A percentile compares a stretch with the other conserved stretches of the same genome.
Evolutionary conservation across 495 filamentous ascomycete genomes (phyloP).

Genomic region (Coniosporium apollinis): DNA sequence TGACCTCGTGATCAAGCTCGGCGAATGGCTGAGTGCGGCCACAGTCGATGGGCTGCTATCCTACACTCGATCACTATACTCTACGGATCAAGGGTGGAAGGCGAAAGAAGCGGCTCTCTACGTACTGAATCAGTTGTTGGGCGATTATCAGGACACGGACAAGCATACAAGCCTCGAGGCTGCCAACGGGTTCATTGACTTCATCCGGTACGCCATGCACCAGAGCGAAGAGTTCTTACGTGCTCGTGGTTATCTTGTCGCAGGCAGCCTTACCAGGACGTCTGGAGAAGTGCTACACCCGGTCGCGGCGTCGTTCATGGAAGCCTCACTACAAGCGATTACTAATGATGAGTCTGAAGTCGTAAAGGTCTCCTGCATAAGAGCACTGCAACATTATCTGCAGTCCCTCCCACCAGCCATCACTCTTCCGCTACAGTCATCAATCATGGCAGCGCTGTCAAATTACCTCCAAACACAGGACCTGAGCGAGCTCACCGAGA

Average conservation of each 20-base stretch:
- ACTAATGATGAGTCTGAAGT: constrained; percentile 61
- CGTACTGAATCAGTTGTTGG: constrained; percentile 61
- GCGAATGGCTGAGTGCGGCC: constrained; percentile 61
- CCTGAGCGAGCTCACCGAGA: constrained; percentile 61
- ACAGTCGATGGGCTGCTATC: constrained; percentile 58
- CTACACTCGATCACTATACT: constrained; percentile 50
- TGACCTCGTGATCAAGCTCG: constrained; percentile 81
- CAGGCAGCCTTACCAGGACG: constrained; percentile 48
- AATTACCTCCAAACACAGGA: constrained; percentile 64
- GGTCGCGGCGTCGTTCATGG: constrained; percentile 44
- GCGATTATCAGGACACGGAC: constrained; percentile 61
- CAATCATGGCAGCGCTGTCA: constrained; percentile 60
- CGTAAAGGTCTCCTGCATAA: constrained; percentile 82
- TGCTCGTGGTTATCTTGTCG: constrained; percentile 71
- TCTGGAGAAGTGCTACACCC: constrained; percentile 36
- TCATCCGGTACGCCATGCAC: constrained; percentile 63
- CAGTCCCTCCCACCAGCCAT: constrained; percentile 35
- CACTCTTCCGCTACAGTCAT: constrained; percentile 44
- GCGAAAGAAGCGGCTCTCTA: constrained; percentile 64
- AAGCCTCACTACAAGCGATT: constrained; percentile 59
- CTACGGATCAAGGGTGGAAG: constrained; percentile 36
- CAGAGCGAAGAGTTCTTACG: constrained; percentile 51
- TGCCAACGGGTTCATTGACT: constrained; percentile 52
- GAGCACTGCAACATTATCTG: constrained; percentile 70
- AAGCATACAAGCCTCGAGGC: constrained; percentile 48